phyloP scores from a whole-genome alignment of 2,329 filamentous ascomycete species.

The Verticillium klebahnii region DNA sequence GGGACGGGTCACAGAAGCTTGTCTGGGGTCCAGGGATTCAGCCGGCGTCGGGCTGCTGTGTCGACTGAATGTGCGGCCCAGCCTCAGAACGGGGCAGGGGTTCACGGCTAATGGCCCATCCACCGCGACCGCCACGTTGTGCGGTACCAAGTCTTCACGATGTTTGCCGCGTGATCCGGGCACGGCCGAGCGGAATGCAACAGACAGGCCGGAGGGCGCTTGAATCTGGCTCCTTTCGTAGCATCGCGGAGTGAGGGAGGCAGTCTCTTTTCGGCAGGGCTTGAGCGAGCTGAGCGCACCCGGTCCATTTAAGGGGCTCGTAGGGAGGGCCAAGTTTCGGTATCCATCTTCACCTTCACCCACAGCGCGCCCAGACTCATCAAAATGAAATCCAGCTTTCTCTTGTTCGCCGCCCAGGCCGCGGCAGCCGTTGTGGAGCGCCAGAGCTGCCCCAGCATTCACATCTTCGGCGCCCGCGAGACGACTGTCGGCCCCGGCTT shows the following conservation, averaged over 20 bases:
- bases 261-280: not conserved
- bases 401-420: not conserved
- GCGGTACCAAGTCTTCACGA: not conserved
- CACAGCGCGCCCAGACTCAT: not conserved
- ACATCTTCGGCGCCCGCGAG: conserved; percentile 43
- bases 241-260: not conserved
- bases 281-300: not conserved
- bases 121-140: not conserved
- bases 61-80: not conserved
- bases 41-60: not conserved
- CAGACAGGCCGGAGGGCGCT: not conserved
- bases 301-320: not conserved
- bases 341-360: not conserved
- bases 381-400: not conserved
- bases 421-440: not conserved
- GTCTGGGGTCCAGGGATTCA: not conserved
- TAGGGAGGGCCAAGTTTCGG: not conserved
- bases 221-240: not conserved
- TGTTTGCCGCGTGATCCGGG: not conserved
- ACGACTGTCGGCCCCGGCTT: conserved; percentile 47
- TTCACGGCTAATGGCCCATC: not conserved
- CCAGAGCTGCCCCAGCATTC: conserved; percentile 30
- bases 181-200: not conserved
- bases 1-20: no score
- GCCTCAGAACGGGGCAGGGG: no score